Evolutionary conservation across 2,329 filamentous ascomycete genomes (phyloP).

Genomic region (Alternaria sp.): DNA sequence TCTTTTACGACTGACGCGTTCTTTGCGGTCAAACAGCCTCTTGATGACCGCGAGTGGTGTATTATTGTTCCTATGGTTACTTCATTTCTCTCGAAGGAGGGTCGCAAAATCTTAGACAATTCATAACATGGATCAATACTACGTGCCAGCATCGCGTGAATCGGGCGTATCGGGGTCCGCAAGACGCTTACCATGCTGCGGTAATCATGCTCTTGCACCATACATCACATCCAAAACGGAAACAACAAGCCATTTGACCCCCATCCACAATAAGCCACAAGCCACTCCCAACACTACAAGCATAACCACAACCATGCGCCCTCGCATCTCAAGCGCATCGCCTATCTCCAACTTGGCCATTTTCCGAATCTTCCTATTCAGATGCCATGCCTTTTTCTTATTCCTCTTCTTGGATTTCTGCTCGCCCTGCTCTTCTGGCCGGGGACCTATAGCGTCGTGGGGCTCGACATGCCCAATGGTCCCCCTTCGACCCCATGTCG

Average conservation of each 20-base stretch:
- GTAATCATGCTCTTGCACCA: neutral
- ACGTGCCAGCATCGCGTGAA: neutral
- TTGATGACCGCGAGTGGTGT: neutral
- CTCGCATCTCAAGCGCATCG: constrained; percentile 69
- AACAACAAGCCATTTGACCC: constrained; percentile 32
- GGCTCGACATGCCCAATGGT: constrained; percentile 35
- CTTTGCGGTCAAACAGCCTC: constrained; percentile 1
- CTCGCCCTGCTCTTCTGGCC: constrained; percentile 9
- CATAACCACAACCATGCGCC: constrained; percentile 63
- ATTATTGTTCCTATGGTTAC: neutral
- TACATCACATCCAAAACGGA: constrained; percentile 1
- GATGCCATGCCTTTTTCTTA: constrained; percentile 47
- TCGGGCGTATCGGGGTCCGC: neutral
- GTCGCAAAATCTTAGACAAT: neutral
- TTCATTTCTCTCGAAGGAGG: neutral
- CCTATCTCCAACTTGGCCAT: constrained; percentile 68
- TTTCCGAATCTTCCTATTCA: constrained; percentile 59
- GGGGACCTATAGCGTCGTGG: constrained; percentile 28
- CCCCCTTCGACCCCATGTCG: constrained; percentile 34
- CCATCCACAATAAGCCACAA: constrained; percentile 30
- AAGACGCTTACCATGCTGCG: neutral
- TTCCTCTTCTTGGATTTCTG: constrained; percentile 19
- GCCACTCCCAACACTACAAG: constrained; percentile 42
- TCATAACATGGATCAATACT: neutral
- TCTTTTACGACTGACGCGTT: neutral